Evolutionary conservation across 352 stramenopile species (phyloP), one percentile per base, ranked within the genome.

Genomic region (Phytophthora chlamydospora): DNA sequence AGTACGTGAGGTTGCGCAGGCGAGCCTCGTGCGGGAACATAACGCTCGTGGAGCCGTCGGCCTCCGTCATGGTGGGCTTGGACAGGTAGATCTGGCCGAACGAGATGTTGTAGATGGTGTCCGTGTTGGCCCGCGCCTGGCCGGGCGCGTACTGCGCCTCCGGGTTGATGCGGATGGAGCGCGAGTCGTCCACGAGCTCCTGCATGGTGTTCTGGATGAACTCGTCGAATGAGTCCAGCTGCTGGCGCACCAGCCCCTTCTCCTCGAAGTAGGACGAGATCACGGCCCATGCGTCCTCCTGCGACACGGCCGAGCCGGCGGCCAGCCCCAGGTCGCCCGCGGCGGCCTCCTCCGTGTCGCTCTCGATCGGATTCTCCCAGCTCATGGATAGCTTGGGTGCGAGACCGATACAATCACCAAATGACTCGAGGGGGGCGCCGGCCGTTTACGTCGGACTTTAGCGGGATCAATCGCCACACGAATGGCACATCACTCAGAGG

Each of bases 141-240:
- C 96, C 96, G 0, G 98, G 95, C 36, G 91, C 83, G 72, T 99
- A 98, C 77, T 99, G 97, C 36, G 97, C 81, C 74, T 99, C 95
- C 13, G 97, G 97, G 38, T 91, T 98, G 31, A 99, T 97, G 45
- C 91, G 86, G 70, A 99, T 99, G 52, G 96, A 97, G 44, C 97
- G 95, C 31, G 87, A 97, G 76, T 99, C 97, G 71, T 98, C 94
- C 52, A 99, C 97, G 39, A 99, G 80, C 80, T 99, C 97, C 80
- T 99, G 97, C 96, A 99, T 99, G 6, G 96, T 99, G 78, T 99
- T 99, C 85, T 99, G 96, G 68, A 99, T 99, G 75, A 99, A 99
- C 85, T 99, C 96, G 74, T 99, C 97, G 80, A 99, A 99, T 38
- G 97, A 99, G 74, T 99, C 98, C 27, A 99, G 79, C 75, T 99